Base-by-base conservation (phyloP, 345 rosid species). In the Aquilaria sinensis region DNA sequence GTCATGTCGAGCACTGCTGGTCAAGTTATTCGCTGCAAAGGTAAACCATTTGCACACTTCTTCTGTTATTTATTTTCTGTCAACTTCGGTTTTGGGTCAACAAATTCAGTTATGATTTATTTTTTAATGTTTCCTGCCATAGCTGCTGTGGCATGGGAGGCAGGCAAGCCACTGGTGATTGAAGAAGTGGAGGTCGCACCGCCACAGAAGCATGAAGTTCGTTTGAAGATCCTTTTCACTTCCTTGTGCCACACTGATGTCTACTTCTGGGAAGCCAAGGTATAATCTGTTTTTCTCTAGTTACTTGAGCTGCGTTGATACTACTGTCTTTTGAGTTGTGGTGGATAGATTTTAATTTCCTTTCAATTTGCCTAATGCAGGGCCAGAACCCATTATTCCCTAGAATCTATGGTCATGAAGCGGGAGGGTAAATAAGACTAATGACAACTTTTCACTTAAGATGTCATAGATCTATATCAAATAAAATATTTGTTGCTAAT, bases 191-290 rank as follows among this genome's bases (percentile, higher is more conserved):
- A 67, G 51, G 69, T 72, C 9, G 76, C 72, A 1, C 72, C 76
- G 1, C 72, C 76, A 15, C 74, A 72, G 45, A 54, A 52, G 8
- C 16, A 23, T 23, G 76, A 76, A 66, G 80, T 76, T 50, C 67
- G 76, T 10, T 8, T 76, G n/a, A 72, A 76, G 62, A 76, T 72
- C 66, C 70, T 65, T 55, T 72, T 51, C 34, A 76, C 76, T 10
- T 57, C 76, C 0, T 63, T 76, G 13, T 76, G 80, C 55, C 80
- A 65, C 7, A 65, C 74, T 32, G 76, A 76, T 72, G 71, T 72
- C 50, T 72, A 72, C 69, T 68, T 66, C 51, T 76, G 80, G 77
- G 76, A 72, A 54, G 76, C 76, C 37, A 72, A 75, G 79, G 79
- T 66, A 48, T n/a, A 0, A 6, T 57, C 9, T 31, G 34, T 12